Percentiles rank a stretch among this genome's conserved stretches.
Evolutionary conservation across 176 grass and related monocot species (phyloP).

Genomic region (Rhynchospora breviuscula): DNA sequence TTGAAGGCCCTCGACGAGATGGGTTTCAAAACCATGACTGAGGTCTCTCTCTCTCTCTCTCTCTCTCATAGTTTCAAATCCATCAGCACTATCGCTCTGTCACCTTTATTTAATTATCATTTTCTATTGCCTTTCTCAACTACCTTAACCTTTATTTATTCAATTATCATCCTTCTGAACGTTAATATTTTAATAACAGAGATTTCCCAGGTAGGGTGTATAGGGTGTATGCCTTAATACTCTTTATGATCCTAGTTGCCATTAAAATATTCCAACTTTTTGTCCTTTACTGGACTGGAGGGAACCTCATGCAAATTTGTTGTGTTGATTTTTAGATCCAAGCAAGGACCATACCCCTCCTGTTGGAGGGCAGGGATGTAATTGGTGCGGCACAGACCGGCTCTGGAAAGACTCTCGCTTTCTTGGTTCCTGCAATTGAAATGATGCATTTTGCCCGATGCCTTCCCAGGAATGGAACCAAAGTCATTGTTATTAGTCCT

Average conservation of each 20-base stretch:
- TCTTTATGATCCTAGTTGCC: neutral
- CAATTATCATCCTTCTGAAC: neutral
- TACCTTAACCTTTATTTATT: neutral
- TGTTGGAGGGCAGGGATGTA: conserved; percentile 39
- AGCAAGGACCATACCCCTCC: conserved; percentile 34
- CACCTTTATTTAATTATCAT: neutral
- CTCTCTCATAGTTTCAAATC: neutral
- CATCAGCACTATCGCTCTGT: too few relatives aligned
- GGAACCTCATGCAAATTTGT: neutral
- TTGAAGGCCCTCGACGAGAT: conserved; percentile 37
- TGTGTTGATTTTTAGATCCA: conserved; percentile 27
- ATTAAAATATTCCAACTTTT: neutral
- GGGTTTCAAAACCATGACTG: conserved; percentile 42
- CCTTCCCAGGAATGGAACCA: conserved; percentile 32
- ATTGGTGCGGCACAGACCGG: conserved; percentile 36
- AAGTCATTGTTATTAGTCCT: conserved; percentile 38
- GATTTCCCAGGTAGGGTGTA: too few relatives aligned
- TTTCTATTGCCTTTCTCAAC: neutral
- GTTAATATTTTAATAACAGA: neutral
- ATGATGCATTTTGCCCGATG: conserved; percentile 29
- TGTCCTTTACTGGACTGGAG: neutral
- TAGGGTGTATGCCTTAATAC: neutral
- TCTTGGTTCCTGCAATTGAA: conserved; percentile 34
- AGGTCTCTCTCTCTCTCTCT: conserved; percentile 6
- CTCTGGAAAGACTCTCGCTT: conserved; percentile 45